Percentiles rank a stretch among this genome's conserved stretches.
Evolutionary conservation across 202 grass and related monocot genomes (phyloP).

Genomic region (Digitaria exilis): DNA sequence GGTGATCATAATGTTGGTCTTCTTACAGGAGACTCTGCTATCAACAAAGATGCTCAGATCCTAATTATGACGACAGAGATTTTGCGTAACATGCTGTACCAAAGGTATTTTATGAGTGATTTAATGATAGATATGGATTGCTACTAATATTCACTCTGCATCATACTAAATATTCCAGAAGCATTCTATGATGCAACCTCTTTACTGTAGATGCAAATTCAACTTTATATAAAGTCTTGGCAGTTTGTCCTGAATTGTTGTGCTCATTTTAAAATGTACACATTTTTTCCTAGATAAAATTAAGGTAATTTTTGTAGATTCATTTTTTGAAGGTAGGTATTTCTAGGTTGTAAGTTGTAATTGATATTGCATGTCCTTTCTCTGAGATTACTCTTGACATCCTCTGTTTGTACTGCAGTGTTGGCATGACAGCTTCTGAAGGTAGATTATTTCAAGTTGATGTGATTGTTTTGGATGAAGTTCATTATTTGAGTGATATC

Average conservation of each 20-base stretch:
- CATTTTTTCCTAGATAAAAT: constrained; percentile 17
- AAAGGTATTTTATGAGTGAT: constrained; percentile 65
- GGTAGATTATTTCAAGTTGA: constrained; percentile 95
- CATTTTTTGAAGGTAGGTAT: constrained; percentile 33
- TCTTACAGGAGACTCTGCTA: constrained; percentile 95
- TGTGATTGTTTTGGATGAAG: constrained; percentile 98
- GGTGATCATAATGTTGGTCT: constrained; percentile 95
- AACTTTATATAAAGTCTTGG: neutral
- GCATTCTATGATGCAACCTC: neutral
- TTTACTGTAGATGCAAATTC: constrained; percentile 15
- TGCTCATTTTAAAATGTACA: neutral
- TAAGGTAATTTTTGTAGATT: constrained; percentile 12
- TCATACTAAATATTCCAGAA: constrained; percentile 29
- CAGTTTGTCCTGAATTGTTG: constrained; percentile 12
- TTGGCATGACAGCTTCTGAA: constrained; percentile 80
- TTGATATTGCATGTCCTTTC: constrained; percentile 29
- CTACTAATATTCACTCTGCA: constrained; percentile 27
- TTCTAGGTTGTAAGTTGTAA: constrained; percentile 38
- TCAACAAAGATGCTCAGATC: constrained; percentile 94
- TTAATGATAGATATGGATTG: constrained; percentile 5
- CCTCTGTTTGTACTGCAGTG: constrained; percentile 63
- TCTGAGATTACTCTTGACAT: constrained; percentile 37
- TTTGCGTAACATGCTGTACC: constrained; percentile 98
- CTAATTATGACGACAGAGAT: constrained; percentile 99
- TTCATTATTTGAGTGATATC: constrained; percentile 97